Evolutionary conservation across 2,329 filamentous ascomycete genomes (phyloP), one percentile per base, ranked within the genome.

Genomic region (Penicillium sp.): DNA sequence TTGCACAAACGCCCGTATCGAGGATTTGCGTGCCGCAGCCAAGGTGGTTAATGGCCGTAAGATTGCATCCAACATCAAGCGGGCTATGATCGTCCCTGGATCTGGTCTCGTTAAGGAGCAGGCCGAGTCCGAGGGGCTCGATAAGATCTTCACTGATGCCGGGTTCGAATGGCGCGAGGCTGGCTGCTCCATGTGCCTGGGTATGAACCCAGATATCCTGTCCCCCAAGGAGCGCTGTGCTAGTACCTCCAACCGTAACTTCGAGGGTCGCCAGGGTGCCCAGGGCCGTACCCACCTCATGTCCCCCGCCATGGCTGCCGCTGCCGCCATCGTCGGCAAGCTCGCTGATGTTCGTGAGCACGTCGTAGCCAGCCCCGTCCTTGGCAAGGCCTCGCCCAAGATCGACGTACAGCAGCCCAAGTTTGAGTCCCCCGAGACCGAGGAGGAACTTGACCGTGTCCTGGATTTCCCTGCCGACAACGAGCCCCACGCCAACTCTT

Each of bases 121-220:
- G 75, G 94, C 94, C 6, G 93, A 99, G 77, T 80, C 84, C 2
- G 94, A 97, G 76, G 93, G 93, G 50, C 85, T 99, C 5, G 90
- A 97, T 77, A 90, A 91, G 80, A 89, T 97, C 70, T 97, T 99
- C 76, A 70, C 79, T 9, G 90, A 96, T 59, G 92, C 94, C 46
- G 94, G 94, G 8, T 97, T 97, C 64, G 93, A 97, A 74, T 97
- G 93, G 93, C 86, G 94, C 72, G 94, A 99, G 79, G 94, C 94
- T 63, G 94, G 94, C 47, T 99, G 94, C 84, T 96, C 90, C 60
- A 99, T 99, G 94, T 97, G 94, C 73, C 83, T 99, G 53, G 94
- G 94, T 73, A 99, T 99, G 93, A 99, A 99, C 80, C 93, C 94
- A 0, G 94, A 99, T 73, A 97, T 99, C 61, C 84, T 97, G 44